Evolutionary conservation across 805 yeast genomes (phyloP).

Genomic region (Clavispora carvajalis): DNA sequence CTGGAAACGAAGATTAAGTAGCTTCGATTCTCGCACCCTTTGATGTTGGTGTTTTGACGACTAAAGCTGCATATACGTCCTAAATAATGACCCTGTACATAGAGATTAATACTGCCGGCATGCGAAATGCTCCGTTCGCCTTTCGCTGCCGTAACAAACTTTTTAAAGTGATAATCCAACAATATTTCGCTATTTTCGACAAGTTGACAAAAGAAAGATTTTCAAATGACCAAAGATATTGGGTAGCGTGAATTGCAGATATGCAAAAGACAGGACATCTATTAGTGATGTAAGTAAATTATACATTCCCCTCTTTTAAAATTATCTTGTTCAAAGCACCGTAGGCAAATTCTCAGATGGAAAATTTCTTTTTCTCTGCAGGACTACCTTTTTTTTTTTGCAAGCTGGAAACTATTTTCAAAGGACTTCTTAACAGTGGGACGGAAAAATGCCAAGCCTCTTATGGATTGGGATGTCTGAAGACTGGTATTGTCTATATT

Average conservation of each 20-base stretch:
- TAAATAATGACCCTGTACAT: not conserved
- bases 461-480: too few species aligned
- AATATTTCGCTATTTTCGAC: too few species aligned
- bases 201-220: too few species aligned
- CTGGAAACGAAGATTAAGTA: too few species aligned
- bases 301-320: not conserved
- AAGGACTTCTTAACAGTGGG: not conserved
- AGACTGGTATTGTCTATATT: too few species aligned
- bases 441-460: not conserved
- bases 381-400: not conserved
- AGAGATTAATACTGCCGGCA: not conserved
- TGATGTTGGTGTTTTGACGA: too few species aligned
- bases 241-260: too few species aligned
- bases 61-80: not conserved
- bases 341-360: not conserved
- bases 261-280: not conserved
- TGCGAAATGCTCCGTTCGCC: too few species aligned
- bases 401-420: not conserved
- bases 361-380: not conserved
- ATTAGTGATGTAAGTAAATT: not conserved
- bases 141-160: too few species aligned
- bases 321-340: not conserved
- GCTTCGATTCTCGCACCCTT: too few species aligned
- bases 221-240: too few species aligned
- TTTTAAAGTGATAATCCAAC: too few species aligned